Percentiles rank a stretch among this genome's conserved stretches.
Evolutionary conservation across 352 stramenopile genomes (phyloP).

Genomic region (Phytophthora tentaculata): DNA sequence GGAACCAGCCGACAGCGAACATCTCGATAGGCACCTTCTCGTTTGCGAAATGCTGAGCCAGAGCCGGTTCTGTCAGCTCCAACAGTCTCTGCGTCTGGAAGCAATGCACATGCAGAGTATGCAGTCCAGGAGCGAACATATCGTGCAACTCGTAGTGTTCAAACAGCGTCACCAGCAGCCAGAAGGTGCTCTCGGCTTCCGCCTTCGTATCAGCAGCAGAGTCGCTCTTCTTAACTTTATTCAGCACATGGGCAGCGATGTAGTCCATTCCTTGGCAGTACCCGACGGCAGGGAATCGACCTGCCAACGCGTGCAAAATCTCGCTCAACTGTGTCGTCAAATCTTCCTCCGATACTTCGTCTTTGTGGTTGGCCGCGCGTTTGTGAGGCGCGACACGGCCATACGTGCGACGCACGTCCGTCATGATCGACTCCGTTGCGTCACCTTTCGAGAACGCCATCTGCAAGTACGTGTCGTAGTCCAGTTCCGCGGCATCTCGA

Average conservation of each 20-base stretch:
- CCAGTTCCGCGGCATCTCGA: slow-evolving; percentile 60
- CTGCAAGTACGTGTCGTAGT: slow-evolving; percentile 87
- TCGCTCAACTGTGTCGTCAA: slow-evolving; percentile 79
- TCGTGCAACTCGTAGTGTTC: slow-evolving; percentile 81
- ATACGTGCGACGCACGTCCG: slow-evolving; percentile 86
- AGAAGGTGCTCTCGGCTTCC: slow-evolving; percentile 82
- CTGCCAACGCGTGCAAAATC: slow-evolving; percentile 80
- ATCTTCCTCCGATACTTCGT: slow-evolving; percentile 69
- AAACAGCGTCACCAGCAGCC: slow-evolving; percentile 83
- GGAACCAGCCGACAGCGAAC: slow-evolving; percentile 90
- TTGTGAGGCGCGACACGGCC: slow-evolving; percentile 84
- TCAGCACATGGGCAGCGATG: slow-evolving; percentile 80
- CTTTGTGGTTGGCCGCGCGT: slow-evolving; percentile 57
- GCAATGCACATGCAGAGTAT: slow-evolving; percentile 77
- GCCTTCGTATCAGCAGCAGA: slow-evolving; percentile 37
- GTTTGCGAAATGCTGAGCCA: slow-evolving; percentile 75
- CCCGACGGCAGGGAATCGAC: slow-evolving; percentile 81
- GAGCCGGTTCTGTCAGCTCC: slow-evolving; percentile 55
- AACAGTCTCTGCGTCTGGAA: slow-evolving; percentile 82
- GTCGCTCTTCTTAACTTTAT: slow-evolving; percentile 81
- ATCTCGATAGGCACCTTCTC: slow-evolving; percentile 88
- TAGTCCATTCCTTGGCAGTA: slow-evolving; percentile 92
- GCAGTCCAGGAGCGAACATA: slow-evolving; percentile 80
- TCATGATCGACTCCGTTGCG: slow-evolving; percentile 82
- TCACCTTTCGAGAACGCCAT: slow-evolving; percentile 89